Base-by-base conservation (phyloP, 495 filamentous ascomycete species). In the Tetracladium setigerum region DNA sequence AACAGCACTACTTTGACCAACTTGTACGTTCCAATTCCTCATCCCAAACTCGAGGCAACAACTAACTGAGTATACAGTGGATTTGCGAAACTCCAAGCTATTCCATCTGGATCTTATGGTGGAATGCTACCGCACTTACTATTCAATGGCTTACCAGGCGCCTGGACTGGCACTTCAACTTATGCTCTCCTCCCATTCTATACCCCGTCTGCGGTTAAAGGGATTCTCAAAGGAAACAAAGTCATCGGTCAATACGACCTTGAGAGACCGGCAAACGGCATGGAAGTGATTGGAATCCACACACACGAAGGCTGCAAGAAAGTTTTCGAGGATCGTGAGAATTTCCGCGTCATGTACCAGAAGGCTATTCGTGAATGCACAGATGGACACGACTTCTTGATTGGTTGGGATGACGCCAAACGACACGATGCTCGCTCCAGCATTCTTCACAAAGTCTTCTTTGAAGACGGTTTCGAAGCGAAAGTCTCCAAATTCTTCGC, bases 1-100 rank as follows among this genome's bases (percentile, higher is more conserved):
- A 83, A 80, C 33, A 77, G 87, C 0, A 77, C 73, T 18, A 76
- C 79, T 38, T 73, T 95, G 14, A 95, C 89, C 11, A 89, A 86
- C 56, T 95, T 84, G 84, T 86, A 84, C 4, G 72, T 19, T 19
- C 35, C 2, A 44, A 7, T 27, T 3, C 7, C 7, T 27, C 22
- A 27, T 27, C 77, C 27, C 63, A 27, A 27, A 27, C 22, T 27
- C 22, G 3, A 22, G 40, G 62, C 24, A 63, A 60, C 5, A 54
- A 63, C 44, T 65, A 87, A 18, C 5, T 48, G 81, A 87, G 61
- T 75, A 72, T n/a, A 76, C 81, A 14, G 84, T 82, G 46, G 82
- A 84, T 64, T 58, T 24, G 44, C 64, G 70, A 34, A 86, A 82
- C 58, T 67, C 86, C 54, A 78, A 86, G 58, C 83, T 87, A 4